phyloP scores from a whole-genome alignment of 352 stramenopile genomes.

The Pythium phragmitis region DNA sequence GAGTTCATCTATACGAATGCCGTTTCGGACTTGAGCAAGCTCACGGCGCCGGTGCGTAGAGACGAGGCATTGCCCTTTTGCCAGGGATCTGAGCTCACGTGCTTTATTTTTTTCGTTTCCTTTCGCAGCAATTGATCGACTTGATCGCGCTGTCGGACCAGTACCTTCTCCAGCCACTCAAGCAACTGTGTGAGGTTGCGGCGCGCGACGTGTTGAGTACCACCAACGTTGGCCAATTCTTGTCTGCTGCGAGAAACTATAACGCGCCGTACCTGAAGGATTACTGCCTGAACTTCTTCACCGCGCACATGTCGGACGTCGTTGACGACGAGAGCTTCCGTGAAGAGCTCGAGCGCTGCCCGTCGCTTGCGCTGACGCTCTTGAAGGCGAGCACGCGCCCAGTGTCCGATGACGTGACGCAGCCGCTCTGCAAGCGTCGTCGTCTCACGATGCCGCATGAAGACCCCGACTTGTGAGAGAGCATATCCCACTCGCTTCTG shows the following conservation, averaged over 20 bases:
- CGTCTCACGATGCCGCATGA: conserved; percentile 84
- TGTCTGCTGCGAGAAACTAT: conserved; percentile 82
- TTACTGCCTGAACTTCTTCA: conserved; percentile 77
- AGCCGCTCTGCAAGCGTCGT: conserved; percentile 65
- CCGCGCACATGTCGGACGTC: conserved; percentile 72
- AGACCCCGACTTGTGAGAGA: conserved; percentile 59
- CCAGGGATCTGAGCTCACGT: background rate
- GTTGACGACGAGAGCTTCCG: conserved; percentile 83
- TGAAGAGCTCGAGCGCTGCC: conserved; percentile 77
- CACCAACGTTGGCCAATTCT: conserved; percentile 72
- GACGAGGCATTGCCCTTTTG: background rate
- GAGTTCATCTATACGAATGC: conserved; percentile 93
- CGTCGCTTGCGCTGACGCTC: conserved; percentile 74
- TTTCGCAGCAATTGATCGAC: conserved; percentile 79
- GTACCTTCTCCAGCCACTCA: conserved; percentile 73
- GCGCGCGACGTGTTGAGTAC: conserved; percentile 69
- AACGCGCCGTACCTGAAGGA: conserved; percentile 84
- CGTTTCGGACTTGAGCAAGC: conserved; percentile 73
- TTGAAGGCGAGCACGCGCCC: conserved; percentile 58
- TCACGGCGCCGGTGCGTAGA: conserved; percentile 62
- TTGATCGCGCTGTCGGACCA: conserved; percentile 79
- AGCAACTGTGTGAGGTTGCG: conserved; percentile 76
- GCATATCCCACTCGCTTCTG: background rate
- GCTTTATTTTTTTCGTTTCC: conserved; percentile 3
- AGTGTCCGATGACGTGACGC: conserved; percentile 21